A percentile compares a stretch with the other conserved stretches of the same genome.
Conservation (phyloP, 805 yeast species). For the Candida ortonii region DNA sequence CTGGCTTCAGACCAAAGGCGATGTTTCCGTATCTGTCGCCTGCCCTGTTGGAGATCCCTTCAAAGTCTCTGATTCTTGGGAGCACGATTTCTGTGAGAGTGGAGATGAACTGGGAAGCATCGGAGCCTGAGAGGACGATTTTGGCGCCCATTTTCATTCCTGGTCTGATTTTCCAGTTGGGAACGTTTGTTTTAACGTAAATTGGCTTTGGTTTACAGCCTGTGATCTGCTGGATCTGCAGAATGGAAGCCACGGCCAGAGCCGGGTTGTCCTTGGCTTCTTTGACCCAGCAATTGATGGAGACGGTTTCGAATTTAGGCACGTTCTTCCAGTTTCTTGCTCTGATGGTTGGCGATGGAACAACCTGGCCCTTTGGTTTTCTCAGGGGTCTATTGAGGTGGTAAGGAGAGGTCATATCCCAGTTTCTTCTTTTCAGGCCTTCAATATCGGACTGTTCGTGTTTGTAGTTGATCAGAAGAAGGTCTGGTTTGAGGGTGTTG, state of each 20-base stretch:
- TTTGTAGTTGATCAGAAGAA: slow-evolving; percentile 70
- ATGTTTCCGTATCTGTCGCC: slow-evolving; percentile 89
- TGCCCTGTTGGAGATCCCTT: slow-evolving; percentile 68
- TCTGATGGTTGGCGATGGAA: slow-evolving; percentile 69
- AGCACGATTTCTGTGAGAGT: slow-evolving; percentile 89
- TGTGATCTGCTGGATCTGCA: slow-evolving; percentile 91
- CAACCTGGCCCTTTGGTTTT: slow-evolving; percentile 72
- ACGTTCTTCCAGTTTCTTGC: slow-evolving; percentile 67
- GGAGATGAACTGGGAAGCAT: slow-evolving; percentile 79
- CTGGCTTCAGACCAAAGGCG: slow-evolving; percentile 76
- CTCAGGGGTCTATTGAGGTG: slow-evolving; percentile 77
- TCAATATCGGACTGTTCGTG: slow-evolving; percentile 54
- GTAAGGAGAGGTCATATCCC: slow-evolving; percentile 89
- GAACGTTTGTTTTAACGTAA: slow-evolving; percentile 74
- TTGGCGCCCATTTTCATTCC: slow-evolving; percentile 93
- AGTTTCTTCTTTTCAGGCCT: slow-evolving; percentile 74
- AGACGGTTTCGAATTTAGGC: slow-evolving; percentile 67
- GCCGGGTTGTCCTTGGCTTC: slow-evolving; percentile 69
- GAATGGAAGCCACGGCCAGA: slow-evolving; percentile 69
- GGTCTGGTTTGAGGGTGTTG: slow-evolving; percentile 71
- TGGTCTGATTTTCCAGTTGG: slow-evolving; percentile 80
- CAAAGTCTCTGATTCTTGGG: slow-evolving; percentile 87
- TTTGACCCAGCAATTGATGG: slow-evolving; percentile 73
- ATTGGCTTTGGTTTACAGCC: slow-evolving; percentile 77
- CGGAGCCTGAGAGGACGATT: slow-evolving; percentile 69